Evolutionary conservation across 805 yeast species (phyloP), one percentile per base, ranked within the genome.

Genomic region (Zygoascus ofunaensis): DNA sequence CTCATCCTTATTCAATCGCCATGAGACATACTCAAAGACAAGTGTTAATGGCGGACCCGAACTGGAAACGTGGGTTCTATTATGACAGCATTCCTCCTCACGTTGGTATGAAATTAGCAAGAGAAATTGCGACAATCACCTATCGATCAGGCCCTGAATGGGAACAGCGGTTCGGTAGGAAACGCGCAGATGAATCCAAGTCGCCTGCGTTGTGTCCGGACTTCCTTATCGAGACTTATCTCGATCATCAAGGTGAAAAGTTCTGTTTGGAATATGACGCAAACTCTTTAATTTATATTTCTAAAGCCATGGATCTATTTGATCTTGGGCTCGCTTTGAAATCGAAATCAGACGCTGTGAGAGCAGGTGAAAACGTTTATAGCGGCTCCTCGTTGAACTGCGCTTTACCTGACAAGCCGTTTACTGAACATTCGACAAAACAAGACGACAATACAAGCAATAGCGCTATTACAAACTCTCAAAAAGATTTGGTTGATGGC

Each of bases 141-240:
- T 89, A 89, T 62, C 71, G 97, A 53, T 85, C 95, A 1, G 97
- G 97, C 2, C 97, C 97, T 1, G 97, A 89, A 63, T 89, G 97
- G 97, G 97, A 89, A 61, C 77, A 79, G 49, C 68, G 97, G 48
- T 89, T 89, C 61, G 95, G 95, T 3, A 76, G 94, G 45, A 86
- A 82, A 54, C 70, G 97, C 48, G 82, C 94, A 0, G 87, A 86
- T 58, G 90, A 87, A 17, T 66, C 77, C 1, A 71, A 70, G 49
- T 75, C 82, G 12, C 95, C 96, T 2, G 95, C 95, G 0, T 68
- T 89, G 26, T 89, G 97, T 61, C 95, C 97, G 0, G 97, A 89
- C 58, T 89, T 87, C 60, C 64, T 87, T 48, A 89, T 89, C 40
- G 97, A 89, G 61, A 89, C 95, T 0, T 89, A 89, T 55, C 69